phyloP scores from a whole-genome alignment of 2,329 filamentous ascomycete genomes.

The Aspergillus ochraceus region DNA sequence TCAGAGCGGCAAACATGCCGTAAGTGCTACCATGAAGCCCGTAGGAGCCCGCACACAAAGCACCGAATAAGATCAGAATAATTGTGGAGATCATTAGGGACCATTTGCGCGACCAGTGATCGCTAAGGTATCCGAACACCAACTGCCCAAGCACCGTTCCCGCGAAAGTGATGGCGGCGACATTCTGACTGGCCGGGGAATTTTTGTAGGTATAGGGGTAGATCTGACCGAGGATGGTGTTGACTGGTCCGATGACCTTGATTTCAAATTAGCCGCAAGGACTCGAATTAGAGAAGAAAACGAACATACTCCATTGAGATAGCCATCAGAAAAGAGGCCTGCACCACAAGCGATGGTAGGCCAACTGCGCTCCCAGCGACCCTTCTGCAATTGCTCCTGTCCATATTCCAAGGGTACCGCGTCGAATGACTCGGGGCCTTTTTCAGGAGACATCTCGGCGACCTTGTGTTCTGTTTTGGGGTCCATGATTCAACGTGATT shows the following conservation, averaged over 20 bases:
- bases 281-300: background rate
- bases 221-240: constrained; percentile 68
- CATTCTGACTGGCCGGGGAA: constrained; percentile 70
- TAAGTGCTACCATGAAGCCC: constrained; percentile 65
- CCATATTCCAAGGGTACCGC: constrained; percentile 25
- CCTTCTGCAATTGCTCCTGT: constrained; percentile 25
- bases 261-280: background rate
- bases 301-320: constrained; percentile 74
- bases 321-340: constrained; percentile 87
- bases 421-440: background rate
- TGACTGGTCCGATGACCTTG: constrained; percentile 81
- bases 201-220: constrained; percentile 70
- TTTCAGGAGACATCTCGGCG: constrained; percentile 6
- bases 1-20: constrained; percentile 75
- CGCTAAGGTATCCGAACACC: constrained; percentile 75
- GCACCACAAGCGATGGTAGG: constrained; percentile 86
- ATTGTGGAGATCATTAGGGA: constrained; percentile 77
- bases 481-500: background rate
- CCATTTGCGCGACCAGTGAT: constrained; percentile 82
- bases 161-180: constrained; percentile 80
- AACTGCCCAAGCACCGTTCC: constrained; percentile 83
- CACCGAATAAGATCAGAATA: constrained; percentile 82
- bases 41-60: constrained; percentile 75
- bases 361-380: constrained; percentile 58
- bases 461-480: background rate